Conservation (phyloP, 2,329 filamentous ascomycete species). For the Diaporthe aspalathi region DNA sequence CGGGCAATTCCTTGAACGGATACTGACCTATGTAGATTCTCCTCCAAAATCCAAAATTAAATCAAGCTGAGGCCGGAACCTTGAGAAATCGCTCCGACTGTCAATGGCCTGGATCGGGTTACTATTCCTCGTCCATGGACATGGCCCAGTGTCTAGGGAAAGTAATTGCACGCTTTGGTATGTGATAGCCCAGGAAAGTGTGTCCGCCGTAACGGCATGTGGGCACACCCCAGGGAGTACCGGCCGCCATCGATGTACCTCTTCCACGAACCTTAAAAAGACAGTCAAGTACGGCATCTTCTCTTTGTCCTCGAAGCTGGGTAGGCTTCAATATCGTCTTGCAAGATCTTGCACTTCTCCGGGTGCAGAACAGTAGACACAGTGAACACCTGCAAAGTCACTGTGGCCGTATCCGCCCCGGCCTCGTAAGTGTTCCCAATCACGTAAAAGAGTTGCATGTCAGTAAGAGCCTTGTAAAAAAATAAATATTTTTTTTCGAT, state of each 20-base stretch:
- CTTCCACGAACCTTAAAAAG: slow-evolving; percentile 57
- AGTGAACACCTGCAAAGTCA: slow-evolving; percentile 55
- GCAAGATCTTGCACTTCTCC: slow-evolving; percentile 55
- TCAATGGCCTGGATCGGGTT: slow-evolving; percentile 54
- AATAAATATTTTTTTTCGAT: no score
- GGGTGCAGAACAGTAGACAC: slow-evolving; percentile 58
- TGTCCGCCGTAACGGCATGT: slow-evolving; percentile 56
- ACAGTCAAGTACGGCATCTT: slow-evolving; percentile 56
- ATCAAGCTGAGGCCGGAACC: slow-evolving; percentile 29
- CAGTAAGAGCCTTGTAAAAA: slow-evolving; percentile 42
- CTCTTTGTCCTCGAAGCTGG: slow-evolving; percentile 51
- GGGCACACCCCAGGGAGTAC: slow-evolving; percentile 54
- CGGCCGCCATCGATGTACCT: slow-evolving; percentile 57
- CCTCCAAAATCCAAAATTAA: slow-evolving; percentile 16
- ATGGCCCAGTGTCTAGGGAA: slow-evolving; percentile 51
- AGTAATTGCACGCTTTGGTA: slow-evolving; percentile 58
- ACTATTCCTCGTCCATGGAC: slow-evolving; percentile 58
- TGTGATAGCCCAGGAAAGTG: slow-evolving; percentile 55
- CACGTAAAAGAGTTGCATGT: slow-evolving; percentile 42
- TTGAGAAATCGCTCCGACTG: slow-evolving; percentile 53
- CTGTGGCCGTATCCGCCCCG: slow-evolving; percentile 57
- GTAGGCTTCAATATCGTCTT: slow-evolving; percentile 56
- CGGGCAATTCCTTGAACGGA: background rate
- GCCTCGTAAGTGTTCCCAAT: slow-evolving; percentile 52
- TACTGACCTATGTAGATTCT: slow-evolving; percentile 10